Base-by-base conservation (phyloP, 2,329 filamentous ascomycete genomes). In the Pseudogymnoascus sp. region DNA sequence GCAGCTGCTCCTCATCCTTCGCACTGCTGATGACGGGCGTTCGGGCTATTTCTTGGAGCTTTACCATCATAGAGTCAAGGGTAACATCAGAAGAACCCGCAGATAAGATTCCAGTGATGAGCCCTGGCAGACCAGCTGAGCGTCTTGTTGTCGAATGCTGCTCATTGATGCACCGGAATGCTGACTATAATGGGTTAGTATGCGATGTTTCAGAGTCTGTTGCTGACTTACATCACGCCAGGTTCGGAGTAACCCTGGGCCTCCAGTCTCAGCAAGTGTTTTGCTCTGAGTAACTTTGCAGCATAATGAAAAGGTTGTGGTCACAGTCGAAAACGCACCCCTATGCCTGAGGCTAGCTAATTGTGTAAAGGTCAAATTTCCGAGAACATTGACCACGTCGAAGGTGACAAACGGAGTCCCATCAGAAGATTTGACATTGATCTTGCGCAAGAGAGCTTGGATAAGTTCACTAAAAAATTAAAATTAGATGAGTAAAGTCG, bases 251-350 rank as follows among this genome's bases (percentile, higher is more conserved):
- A 72, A 65, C 8, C 71, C 64, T 2, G 67, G 68, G 2, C 70
- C 65, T 29, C 31, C 29, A 17, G 17, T 58, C 13, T 62, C 54
- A n/a, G 29, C 35, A 73, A 72, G 21, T 78, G 72, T 31, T 83
- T 79, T 59, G 82, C 79, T 7, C 83, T 75, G 66, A 79, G 84
- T 74, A 73, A 85, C 68, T 76, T 87, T 79, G 65, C 93, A 97
- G 69, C 92, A 95, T 26, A 84, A 81, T 1, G 85, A 82, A 73
- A 97, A 97, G 0, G 92, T 96, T 60, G 91, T 85, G 0, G 93
- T 89, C 1, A 97, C 94, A 0, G 93, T 93, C 0, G 91, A 94
- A 70, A 97, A 96, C 5, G 94, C 94, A 62, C 94, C 94, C 62
- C 94, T 84, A 73, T 99, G 94, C 40, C 94, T 84, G 31, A 99